Evolutionary conservation across 495 filamentous ascomycete genomes (phyloP).

Genomic region (Aspergillus nanangensis): DNA sequence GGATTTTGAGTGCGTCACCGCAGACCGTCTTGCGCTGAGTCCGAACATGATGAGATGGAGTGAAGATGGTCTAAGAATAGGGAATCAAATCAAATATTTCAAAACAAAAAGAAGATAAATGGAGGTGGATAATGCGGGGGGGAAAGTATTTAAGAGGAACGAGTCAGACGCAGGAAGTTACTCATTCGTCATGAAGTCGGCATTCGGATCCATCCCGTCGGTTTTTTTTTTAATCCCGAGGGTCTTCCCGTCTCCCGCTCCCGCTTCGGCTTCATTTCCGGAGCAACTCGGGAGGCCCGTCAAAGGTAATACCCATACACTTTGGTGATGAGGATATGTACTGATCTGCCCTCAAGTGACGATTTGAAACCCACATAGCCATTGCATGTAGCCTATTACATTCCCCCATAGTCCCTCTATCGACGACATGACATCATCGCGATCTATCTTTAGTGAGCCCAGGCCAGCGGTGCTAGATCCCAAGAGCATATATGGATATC

Average conservation of each 20-base stretch:
- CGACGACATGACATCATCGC: not conserved
- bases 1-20: conserved; percentile 10
- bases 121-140: not conserved
- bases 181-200: no score
- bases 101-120: no score
- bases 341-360: no score
- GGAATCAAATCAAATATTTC: no score
- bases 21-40: conserved; percentile 15
- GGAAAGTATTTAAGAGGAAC: not conserved
- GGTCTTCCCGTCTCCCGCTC: not conserved
- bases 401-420: no score
- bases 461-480: no score
- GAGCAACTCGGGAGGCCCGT: conserved; percentile 14
- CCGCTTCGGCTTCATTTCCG: conserved; percentile 12
- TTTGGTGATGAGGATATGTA: not conserved
- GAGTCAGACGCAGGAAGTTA: no score
- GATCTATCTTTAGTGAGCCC: not conserved
- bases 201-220: no score
- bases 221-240: conserved; percentile 8
- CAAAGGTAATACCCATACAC: conserved; percentile 7
- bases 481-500: not conserved
- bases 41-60: conserved; percentile 16
- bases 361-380: no score
- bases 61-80: no score
- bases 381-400: no score